Evolutionary conservation across 495 filamentous ascomycete species (phyloP), one percentile per base, ranked within the genome.

Genomic region (Lasiosphaeriaceae sp.): DNA sequence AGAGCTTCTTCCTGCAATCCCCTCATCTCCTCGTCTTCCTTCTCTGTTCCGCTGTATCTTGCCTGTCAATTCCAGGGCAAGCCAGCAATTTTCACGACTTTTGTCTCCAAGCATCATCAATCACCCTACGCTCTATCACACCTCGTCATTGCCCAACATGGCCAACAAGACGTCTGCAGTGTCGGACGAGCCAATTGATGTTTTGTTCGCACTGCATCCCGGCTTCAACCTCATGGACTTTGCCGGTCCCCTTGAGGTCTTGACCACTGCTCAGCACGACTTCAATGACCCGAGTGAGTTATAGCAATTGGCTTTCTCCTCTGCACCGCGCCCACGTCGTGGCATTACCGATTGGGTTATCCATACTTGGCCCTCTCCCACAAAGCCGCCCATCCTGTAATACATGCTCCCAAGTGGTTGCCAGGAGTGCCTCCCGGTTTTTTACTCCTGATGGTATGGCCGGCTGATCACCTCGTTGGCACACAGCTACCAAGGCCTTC

Each of bases 161-260:
- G 75, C 74, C 60, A 66, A 62, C 64, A 80, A 79, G 66, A 71
- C 62, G 29, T 73, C 72, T 60, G 74, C 74, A 55, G 74, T 74
- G 67, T 59, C 72, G 37, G 76, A 77, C 52, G 76, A 80, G 67
- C 77, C 78, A 55, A 69, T 79, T 66, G 70, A 79, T 53, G 76
- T 79, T 47, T 72, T 80, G 48, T 75, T 78, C 63, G 76, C 72
- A 50, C 72, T 80, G 63, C 76, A 80, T 20, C 63, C 65, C 64
- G 74, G 75, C 60, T 80, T 80, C 63, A 68, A 79, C 64, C 66
- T 80, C 51, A 68, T 89, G 65, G 87, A 90, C 75, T 84, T 88
- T 61, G 74, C 79, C 29, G 87, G 85, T 19, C 85, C 87, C 20
- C 74, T 89, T 44, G 86, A 89, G 68, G 77, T 86, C 57, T 73